A percentile compares a stretch with the other conserved stretches of the same genome.
Evolutionary conservation across 2,329 filamentous ascomycete genomes (phyloP).

Genomic region (Rutstroemia sp.): DNA sequence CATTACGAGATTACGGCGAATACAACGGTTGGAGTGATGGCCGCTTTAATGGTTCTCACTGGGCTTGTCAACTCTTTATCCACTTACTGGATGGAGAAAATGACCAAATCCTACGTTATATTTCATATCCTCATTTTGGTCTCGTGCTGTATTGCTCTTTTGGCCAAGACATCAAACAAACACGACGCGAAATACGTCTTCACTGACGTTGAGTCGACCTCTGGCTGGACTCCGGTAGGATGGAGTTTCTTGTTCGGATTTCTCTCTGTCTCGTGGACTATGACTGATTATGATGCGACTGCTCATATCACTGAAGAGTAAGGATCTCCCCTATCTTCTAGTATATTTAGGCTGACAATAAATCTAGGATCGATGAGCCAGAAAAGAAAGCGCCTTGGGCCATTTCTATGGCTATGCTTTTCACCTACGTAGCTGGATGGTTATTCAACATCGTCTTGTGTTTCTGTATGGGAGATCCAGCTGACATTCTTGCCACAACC

Average conservation of each 20-base stretch:
- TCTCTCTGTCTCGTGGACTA: conserved; percentile 51
- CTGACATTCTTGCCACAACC: conserved; percentile 39
- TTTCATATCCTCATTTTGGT: conserved; percentile 47
- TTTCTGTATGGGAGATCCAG: conserved; percentile 39
- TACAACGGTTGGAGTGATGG: conserved; percentile 48
- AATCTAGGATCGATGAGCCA: conserved; percentile 36
- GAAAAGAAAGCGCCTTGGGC: conserved; percentile 47
- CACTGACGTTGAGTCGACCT: conserved; percentile 42
- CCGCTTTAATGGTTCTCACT: conserved; percentile 42
- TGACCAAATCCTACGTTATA: conserved; percentile 50
- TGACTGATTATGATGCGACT: conserved; percentile 48
- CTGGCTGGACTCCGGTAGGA: conserved; percentile 46
- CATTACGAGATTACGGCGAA: conserved; percentile 38
- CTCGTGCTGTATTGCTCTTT: conserved; percentile 42
- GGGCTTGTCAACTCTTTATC: conserved; percentile 47
- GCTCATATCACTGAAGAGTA: conserved; percentile 42
- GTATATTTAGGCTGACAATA: conserved; percentile 5
- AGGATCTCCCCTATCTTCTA: conserved; percentile 11
- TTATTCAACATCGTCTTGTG: conserved; percentile 51
- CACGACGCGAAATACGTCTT: conserved; percentile 47
- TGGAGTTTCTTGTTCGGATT: conserved; percentile 55
- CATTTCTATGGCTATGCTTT: conserved; percentile 46
- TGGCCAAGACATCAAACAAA: conserved; percentile 43
- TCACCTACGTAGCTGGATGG: conserved; percentile 48
- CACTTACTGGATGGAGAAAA: conserved; percentile 50